Percentiles rank a stretch among this genome's conserved stretches.
These are phyloP conservation scores for Hypomyces rosellus DNA, from an alignment of 2,329 filamentous ascomycete genomes.

Conservation along the genomic window DNA sequence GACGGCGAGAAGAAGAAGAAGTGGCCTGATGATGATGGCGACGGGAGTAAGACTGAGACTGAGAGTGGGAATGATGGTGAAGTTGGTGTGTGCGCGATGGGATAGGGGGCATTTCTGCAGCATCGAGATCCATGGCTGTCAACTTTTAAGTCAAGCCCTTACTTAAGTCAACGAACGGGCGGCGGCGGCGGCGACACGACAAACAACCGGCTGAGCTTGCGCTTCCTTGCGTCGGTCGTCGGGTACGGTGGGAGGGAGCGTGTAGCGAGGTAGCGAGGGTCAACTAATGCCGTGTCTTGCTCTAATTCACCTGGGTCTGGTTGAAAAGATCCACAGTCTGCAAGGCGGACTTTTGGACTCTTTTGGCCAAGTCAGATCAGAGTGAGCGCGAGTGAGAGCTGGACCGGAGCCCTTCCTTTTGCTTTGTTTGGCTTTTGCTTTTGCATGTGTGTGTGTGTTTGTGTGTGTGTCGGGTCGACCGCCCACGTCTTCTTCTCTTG, in stretches of 20 bases:
- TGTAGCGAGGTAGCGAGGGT: background rate
- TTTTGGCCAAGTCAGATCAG: too few relatives aligned
- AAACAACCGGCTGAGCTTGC: background rate
- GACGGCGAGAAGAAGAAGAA: slow-evolving; percentile 6
- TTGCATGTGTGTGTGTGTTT: too few relatives aligned
- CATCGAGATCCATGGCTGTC: slow-evolving; percentile 23
- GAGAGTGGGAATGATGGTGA: slow-evolving; percentile 11
- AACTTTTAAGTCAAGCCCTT: background rate
- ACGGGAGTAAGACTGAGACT: slow-evolving; percentile 9
- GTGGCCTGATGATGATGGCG: slow-evolving; percentile 8
- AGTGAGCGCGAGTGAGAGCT: too few relatives aligned
- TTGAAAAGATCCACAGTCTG: too few relatives aligned
- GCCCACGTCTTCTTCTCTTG: too few relatives aligned
- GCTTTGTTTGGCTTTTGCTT: too few relatives aligned
- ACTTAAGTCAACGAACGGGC: background rate
- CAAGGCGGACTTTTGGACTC: too few relatives aligned
- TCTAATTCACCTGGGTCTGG: background rate
- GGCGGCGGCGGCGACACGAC: slow-evolving; percentile 10
- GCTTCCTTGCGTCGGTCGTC: background rate
- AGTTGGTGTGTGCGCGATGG: slow-evolving; percentile 20
- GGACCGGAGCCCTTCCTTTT: too few relatives aligned
- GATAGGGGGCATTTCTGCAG: slow-evolving; percentile 26
- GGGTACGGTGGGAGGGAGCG: slow-evolving; percentile 3
- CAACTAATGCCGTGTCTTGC: slow-evolving; percentile 3
- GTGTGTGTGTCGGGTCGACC: too few relatives aligned